Evolutionary conservation across 2,329 filamentous ascomycete genomes (phyloP).

Genomic region (Ampelomyces quisqualis): DNA sequence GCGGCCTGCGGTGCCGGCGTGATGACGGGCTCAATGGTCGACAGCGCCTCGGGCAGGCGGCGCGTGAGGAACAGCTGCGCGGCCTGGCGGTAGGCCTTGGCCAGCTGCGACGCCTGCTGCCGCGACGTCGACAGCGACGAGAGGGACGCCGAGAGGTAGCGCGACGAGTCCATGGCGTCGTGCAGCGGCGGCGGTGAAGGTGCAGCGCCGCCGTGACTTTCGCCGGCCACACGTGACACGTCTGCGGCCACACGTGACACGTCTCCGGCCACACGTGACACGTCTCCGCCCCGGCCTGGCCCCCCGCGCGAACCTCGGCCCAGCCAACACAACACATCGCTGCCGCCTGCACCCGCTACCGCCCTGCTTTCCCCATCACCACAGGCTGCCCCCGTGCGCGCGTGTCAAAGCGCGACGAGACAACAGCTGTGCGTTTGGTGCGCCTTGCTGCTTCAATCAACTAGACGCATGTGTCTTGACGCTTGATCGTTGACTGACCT

Average conservation of each 20-base stretch:
- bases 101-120: conserved; percentile 70
- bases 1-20: conserved; percentile 52
- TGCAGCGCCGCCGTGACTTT: too few species aligned
- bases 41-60: conserved; percentile 83
- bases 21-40: conserved; percentile 81
- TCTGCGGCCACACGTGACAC: not conserved
- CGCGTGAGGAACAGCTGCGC: conserved; percentile 94
- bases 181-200: too few species aligned
- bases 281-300: too few species aligned
- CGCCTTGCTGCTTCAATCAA: conserved; percentile 7
- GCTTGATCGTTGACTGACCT: conserved; percentile 20
- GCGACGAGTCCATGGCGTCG: conserved; percentile 56
- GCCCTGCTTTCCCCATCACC: conserved; percentile 3
- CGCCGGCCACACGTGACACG: too few species aligned
- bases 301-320: too few species aligned
- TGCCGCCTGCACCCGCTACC: conserved; percentile 2
- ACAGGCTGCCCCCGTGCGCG: not conserved
- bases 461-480: conserved; percentile 5
- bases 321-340: too few species aligned
- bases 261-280: too few species aligned
- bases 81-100: conserved; percentile 90
- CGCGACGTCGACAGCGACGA: conserved; percentile 68
- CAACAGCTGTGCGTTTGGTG: conserved; percentile 9
- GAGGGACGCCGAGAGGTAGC: conserved; percentile 66
- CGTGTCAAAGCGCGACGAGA: conserved; percentile 1